Conservation (phyloP, 2,329 filamentous ascomycete species). For the Calonectria pteridis region DNA sequence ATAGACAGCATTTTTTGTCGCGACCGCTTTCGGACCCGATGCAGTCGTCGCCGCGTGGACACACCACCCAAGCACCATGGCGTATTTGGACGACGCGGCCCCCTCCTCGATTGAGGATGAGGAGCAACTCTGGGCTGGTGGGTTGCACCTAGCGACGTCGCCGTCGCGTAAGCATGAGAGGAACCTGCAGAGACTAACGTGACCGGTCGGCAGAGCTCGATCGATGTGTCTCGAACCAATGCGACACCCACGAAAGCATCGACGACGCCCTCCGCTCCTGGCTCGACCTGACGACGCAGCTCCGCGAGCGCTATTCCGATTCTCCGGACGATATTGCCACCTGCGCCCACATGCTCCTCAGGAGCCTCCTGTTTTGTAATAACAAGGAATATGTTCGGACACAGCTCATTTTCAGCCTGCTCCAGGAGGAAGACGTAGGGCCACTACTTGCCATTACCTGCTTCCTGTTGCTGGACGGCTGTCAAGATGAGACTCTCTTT, state of each 20-base stretch:
- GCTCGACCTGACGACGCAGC: constrained; percentile 81
- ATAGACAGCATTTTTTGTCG: constrained; percentile 22
- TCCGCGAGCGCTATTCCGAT: constrained; percentile 80
- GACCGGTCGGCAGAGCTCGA: constrained; percentile 57
- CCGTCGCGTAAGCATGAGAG: constrained; percentile 15
- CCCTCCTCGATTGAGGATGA: constrained; percentile 78
- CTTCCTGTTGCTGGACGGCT: constrained; percentile 89
- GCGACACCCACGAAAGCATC: constrained; percentile 70
- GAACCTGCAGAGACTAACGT: constrained; percentile 28
- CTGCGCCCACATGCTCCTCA: constrained; percentile 84
- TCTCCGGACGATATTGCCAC: constrained; percentile 83
- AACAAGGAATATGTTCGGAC: constrained; percentile 90
- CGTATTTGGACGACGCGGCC: constrained; percentile 72
- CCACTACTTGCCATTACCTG: constrained; percentile 86
- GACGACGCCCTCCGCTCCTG: constrained; percentile 90
- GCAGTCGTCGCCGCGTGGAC: constrained; percentile 47
- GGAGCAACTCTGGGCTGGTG: constrained; percentile 91
- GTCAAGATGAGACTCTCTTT: constrained; percentile 81
- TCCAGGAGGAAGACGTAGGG: constrained; percentile 87
- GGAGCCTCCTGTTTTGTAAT: constrained; percentile 78
- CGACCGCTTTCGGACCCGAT: constrained; percentile 46
- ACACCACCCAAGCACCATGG: constrained; percentile 58
- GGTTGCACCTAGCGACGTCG: constrained; percentile 32
- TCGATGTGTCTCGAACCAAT: constrained; percentile 60
- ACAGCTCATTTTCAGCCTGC: constrained; percentile 91